Conservation (phyloP, 2,329 filamentous ascomycete species). For the Fusarium camptoceras region DNA sequence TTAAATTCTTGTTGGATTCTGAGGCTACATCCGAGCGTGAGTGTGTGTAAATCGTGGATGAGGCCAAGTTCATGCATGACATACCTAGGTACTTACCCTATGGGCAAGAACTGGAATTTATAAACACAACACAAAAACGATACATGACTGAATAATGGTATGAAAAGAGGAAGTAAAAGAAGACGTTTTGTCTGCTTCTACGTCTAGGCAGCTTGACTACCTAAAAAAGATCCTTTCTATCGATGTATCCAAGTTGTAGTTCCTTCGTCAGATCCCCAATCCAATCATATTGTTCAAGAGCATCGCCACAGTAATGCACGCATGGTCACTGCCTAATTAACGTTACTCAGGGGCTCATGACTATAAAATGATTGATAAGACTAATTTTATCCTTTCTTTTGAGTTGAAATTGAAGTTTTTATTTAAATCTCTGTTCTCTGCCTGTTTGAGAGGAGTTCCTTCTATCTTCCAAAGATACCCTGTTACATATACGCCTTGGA, state of each 20-base stretch:
- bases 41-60: conserved; percentile 11
- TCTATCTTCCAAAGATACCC: not conserved
- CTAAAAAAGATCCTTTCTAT: not conserved
- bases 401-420: not conserved
- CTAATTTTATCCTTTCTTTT: not conserved
- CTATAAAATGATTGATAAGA: not conserved
- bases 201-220: not conserved
- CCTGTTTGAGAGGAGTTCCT: not conserved
- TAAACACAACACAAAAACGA: not conserved
- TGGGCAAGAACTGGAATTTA: not conserved
- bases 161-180: not conserved
- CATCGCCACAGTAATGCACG: conserved; percentile 24
- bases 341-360: not conserved
- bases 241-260: not conserved
- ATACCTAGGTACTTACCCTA: conserved; percentile 19
- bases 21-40: conserved; percentile 1
- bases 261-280: not conserved
- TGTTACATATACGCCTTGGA: not conserved
- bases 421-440: not conserved
- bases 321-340: conserved; percentile 13
- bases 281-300: conserved; percentile 12
- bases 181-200: not conserved
- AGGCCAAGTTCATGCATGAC: not conserved
- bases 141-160: not conserved
- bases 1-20: not conserved